These are phyloP conservation scores for Nicotiana tabacum DNA, from an alignment of 257 asterid genomes.

Conservation along the genomic window DNA sequence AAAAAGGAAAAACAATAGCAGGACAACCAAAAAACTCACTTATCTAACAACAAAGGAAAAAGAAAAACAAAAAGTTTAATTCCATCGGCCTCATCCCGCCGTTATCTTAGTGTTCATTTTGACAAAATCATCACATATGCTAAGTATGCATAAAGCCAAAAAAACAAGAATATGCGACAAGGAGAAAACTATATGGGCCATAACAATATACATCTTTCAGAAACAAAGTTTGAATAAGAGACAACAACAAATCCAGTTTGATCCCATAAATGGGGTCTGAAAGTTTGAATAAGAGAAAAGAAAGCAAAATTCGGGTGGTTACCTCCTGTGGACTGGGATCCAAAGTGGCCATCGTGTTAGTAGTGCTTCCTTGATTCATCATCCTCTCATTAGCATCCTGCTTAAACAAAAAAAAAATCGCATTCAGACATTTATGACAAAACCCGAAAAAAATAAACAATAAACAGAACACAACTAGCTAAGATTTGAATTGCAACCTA, in stretches of 20 bases:
- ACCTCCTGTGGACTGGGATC: conserved; percentile 60
- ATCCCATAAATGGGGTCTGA: too few relatives aligned
- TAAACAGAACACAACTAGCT: neutral
- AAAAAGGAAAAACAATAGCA: neutral
- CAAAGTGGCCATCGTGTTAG: conserved; percentile 37
- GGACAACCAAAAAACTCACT: neutral
- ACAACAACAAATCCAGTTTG: too few relatives aligned
- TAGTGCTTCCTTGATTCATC: conserved; percentile 75
- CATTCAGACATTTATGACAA: neutral
- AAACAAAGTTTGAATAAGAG: neutral
- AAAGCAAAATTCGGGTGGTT: conserved; percentile 6
- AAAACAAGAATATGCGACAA: neutral
- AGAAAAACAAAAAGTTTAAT: neutral
- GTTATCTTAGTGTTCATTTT: neutral
- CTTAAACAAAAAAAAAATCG: neutral
- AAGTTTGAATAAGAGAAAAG: neutral
- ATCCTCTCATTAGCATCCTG: conserved; percentile 38
- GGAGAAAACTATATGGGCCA: conserved; percentile 1
- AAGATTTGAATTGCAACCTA: neutral
- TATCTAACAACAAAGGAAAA: neutral
- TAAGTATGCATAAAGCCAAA: neutral
- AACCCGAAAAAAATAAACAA: neutral
- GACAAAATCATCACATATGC: conserved; percentile 1
- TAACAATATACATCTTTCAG: neutral
- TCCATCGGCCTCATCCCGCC: neutral